Evolutionary conservation across 2,329 filamentous ascomycete genomes (phyloP), one percentile per base, ranked within the genome.

Genomic region (Trichoderma lentiforme): DNA sequence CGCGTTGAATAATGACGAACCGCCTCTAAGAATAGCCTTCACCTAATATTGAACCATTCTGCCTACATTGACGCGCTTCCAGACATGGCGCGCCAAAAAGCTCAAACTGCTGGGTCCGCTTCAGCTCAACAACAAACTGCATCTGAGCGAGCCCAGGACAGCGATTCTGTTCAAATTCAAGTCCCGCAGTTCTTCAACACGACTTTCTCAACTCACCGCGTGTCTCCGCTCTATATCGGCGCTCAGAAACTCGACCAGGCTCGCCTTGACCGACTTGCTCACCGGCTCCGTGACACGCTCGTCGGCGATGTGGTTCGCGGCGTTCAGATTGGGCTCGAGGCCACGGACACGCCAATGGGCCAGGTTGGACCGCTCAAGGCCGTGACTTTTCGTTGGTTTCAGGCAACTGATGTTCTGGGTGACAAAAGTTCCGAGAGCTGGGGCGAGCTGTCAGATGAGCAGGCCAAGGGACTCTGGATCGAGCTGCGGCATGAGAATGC

Each of bases 251-350:
- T 89, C 1, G 80, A 80, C 0, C 61, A 78, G 0, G 56, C 76
- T 0, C 82, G 84, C 3, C 81, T 90, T 3, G 78, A 81, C 15
- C 71, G 77, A 0, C 80, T 89, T 0, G 83, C 86, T 1, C 82
- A 82, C 8, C 82, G 85, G 2, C 79, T 90, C 2, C 85, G 87
- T 51, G 87, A 90, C 62, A 82, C 82, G 1, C 82, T 90, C 0
- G 86, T 89, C 0, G 88, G 88, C 18, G 88, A 90, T 74, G 85
- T 88, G 1, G 86, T 90, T n/a, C 86, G 88, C 70, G 88, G 88
- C 57, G 85, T 90, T 21, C 86, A 89, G 74, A 83, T 90, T 21
- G 84, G 84, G 0, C 75, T 86, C 5, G 82, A 83, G 63, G 79
- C 82, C 6, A 82, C 82, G 21, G 84, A 85, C 30, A 82, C 82